These are phyloP conservation scores for Colletotrichum phormii DNA, from an alignment of 2,329 filamentous ascomycete species.

Conservation along the genomic window DNA sequence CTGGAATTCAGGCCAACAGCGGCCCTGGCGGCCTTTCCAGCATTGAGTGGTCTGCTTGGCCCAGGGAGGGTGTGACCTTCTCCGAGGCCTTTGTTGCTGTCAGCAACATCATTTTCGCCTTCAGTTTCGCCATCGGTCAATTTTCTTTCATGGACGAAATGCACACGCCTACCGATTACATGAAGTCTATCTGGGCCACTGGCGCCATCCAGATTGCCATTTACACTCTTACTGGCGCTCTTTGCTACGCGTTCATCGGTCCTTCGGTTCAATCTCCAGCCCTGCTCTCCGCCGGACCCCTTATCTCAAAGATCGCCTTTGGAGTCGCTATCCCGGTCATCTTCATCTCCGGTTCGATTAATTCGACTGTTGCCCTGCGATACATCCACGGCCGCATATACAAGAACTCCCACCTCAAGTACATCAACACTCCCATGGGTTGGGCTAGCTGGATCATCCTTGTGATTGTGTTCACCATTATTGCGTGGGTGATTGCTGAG, in stretches of 20 bases:
- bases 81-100: conserved; percentile 70
- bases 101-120: conserved; percentile 78
- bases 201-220: conserved; percentile 71
- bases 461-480: conserved; percentile 66
- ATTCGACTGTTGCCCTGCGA: conserved; percentile 60
- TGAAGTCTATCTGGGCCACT: conserved; percentile 69
- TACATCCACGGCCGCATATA: conserved; percentile 59
- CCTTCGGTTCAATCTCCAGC: conserved; percentile 73
- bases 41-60: conserved; percentile 57
- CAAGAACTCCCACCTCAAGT: conserved; percentile 55
- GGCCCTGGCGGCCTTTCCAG: conserved; percentile 48
- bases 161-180: conserved; percentile 59
- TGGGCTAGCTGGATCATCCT: conserved; percentile 71
- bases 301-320: conserved; percentile 75
- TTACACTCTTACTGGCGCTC: conserved; percentile 74
- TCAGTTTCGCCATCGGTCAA: conserved; percentile 65
- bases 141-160: conserved; percentile 67
- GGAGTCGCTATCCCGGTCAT: conserved; percentile 79
- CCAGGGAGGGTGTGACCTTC: conserved; percentile 57
- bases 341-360: conserved; percentile 79
- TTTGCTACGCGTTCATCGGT: conserved; percentile 78
- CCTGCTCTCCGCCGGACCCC: conserved; percentile 70
- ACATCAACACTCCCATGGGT: conserved; percentile 60
- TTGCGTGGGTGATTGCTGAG: conserved; percentile 78
- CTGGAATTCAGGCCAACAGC: conserved; percentile 46